Evolutionary conservation across 306 rosid genomes (phyloP), one percentile per base, ranked within the genome.

Genomic region (Fragaria ananassa): DNA sequence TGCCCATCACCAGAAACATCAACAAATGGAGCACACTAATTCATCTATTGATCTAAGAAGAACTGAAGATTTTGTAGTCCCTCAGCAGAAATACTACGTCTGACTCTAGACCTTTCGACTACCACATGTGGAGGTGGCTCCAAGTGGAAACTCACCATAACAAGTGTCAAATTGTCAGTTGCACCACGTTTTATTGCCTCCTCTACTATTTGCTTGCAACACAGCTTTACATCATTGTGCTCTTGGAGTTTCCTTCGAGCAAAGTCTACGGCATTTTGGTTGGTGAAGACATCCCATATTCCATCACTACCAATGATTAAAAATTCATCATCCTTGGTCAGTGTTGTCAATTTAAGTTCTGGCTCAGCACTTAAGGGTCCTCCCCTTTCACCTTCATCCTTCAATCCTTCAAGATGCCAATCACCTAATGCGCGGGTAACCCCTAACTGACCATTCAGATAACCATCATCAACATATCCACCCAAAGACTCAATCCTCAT

Each of bases 321-420:
- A 70, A 96, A 92, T 72, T 96, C 99, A 18, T 96, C 93, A 19
- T 89, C 97, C 80, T 87, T 88, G 46, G 90, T 85, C 72, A 96
- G 78, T 78, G 93, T 89, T 60, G 74, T 75, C 76, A 87, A 51
- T 80, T 72, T 89, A 34, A 96, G 96, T 85, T 96, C 98, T 3
- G 99, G 99, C 83, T 90, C 96, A 27, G 99, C 96, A 67, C 84
- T 92, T 75, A 96, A 83, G 4, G 99, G 99, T 74, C 98, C 98
- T 15, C 85, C 84, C 18, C 79, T 81, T 78, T 85, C 97, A 27
- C 87, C 77, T 74, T 15, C 71, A 51, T 85, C 93, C 84, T 96
- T 96, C 96, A 96, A 81, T 73, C 99, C 99, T 83, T 92, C 93
- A 11, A 96, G 89, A 70, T 96, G 98, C 99, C 99, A 96, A 68